Percentiles rank a stretch among this genome's conserved stretches.
Conservation (phyloP, 495 filamentous ascomycete species). For the Penicillium antarcticum region DNA sequence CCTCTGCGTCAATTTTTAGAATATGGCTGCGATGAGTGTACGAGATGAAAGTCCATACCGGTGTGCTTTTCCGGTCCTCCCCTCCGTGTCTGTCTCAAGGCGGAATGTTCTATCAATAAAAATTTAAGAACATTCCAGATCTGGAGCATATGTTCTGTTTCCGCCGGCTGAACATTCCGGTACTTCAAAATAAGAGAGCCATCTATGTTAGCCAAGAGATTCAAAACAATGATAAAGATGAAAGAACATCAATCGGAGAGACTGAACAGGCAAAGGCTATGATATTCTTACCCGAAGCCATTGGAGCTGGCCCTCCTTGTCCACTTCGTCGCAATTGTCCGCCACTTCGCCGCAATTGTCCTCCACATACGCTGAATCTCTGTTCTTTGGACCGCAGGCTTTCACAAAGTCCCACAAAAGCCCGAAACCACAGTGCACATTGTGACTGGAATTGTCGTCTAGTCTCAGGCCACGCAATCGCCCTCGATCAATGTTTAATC, state of each 20-base stretch:
- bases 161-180: not conserved
- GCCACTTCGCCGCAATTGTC: no score
- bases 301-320: no score
- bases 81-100: not conserved
- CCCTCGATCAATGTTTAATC: not conserved
- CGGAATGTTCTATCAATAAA: not conserved
- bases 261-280: not conserved
- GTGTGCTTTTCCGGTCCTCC: not conserved
- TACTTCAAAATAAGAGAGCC: not conserved
- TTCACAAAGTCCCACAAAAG: not conserved
- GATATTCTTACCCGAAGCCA: not conserved
- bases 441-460: not conserved
- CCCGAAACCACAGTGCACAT: not conserved
- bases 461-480: not conserved
- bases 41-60: not conserved
- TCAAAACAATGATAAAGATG: not conserved
- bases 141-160: not conserved
- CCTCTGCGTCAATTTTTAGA: not conserved
- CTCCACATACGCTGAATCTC: not conserved
- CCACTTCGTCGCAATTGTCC: no score
- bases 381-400: not conserved
- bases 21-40: not conserved
- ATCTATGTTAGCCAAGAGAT: not conserved
- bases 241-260: not conserved
- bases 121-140: not conserved